Base-by-base conservation (phyloP, 345 rosid species). In the Noccaea bulbosa region DNA sequence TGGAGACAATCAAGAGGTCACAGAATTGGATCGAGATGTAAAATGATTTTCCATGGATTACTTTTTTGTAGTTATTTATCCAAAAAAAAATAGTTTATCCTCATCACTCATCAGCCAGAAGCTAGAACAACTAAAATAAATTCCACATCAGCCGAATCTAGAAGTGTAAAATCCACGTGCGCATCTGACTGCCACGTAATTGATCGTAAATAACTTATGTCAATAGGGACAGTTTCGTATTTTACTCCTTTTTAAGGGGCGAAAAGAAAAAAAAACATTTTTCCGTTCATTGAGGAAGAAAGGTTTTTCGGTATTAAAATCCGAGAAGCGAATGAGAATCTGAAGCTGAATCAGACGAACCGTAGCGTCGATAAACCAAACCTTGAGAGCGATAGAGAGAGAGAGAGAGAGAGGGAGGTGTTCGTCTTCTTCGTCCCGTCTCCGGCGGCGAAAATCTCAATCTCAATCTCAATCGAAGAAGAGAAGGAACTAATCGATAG, bases 181-280 rank as follows among this genome's bases (percentile, higher is more conserved):
- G 64, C 56, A 63, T 64, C 49, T 7, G 51, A 11, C 51, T 50
- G 72, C 78, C 78, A 74, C 78, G 78, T 74, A 51, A 49, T 10
- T 48, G 35, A 22, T 22, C 37, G 62, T 43, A 49, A 58, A 34
- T 55, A 50, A 0, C 3, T 20, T 0, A 9, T 74, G 7, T 11
- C 1, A 51, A 4, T 1, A 67, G 39, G 74, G 78, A 5, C 16
- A 61, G 9, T 61, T 45, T 32, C 58, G 70, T 75, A 58, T 40
- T 49, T 66, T 4, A 7, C 0, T 0, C 11, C 11, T 17, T 59
- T 7, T 44, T 3, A 15, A 24, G 24, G 59, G 15, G 22, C 7
- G 8, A 35, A 34, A 54, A 3, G 8, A 17, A 54, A 39, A 65
- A 73, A 59, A 35, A 60, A 60, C 73, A 74, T 74, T 24, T 50